Percentiles rank a stretch among this genome's conserved stretches.
Conservation (phyloP, 352 stramenopile species). For the Phytophthora aleatoria region DNA sequence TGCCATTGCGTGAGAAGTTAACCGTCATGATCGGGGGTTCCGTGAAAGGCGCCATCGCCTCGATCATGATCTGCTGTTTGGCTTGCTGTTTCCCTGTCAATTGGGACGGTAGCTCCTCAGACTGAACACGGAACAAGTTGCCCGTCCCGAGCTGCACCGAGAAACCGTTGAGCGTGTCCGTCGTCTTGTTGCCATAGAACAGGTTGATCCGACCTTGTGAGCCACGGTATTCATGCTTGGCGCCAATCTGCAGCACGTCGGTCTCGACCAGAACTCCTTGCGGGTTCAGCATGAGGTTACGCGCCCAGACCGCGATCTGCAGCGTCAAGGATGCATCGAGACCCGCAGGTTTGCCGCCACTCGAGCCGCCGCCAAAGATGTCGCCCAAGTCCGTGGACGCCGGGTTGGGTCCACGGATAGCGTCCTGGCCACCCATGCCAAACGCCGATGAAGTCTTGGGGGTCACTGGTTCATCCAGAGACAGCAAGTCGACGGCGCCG, state of each 20-base stretch:
- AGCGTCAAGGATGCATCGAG: slow-evolving; percentile 51
- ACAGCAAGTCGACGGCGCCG: slow-evolving; percentile 49
- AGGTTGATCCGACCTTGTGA: slow-evolving; percentile 44
- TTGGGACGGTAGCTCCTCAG: too few relatives aligned
- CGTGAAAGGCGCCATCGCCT: too few relatives aligned
- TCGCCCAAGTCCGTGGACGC: slow-evolving; percentile 36
- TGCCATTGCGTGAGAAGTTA: too few relatives aligned
- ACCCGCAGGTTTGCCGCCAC: slow-evolving; percentile 28
- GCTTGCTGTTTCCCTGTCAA: too few relatives aligned
- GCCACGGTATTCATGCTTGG: slow-evolving; percentile 96
- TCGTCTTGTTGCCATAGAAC: too few relatives aligned
- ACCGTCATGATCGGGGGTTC: too few relatives aligned
- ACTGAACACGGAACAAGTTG: too few relatives aligned
- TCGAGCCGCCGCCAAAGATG: slow-evolving; percentile 45
- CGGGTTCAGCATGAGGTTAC: slow-evolving; percentile 88
- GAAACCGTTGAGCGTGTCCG: too few relatives aligned
- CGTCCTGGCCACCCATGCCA: slow-evolving; percentile 18
- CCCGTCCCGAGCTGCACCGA: too few relatives aligned
- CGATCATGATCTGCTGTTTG: too few relatives aligned
- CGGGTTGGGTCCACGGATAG: slow-evolving; percentile 53
- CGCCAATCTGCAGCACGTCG: slow-evolving; percentile 92
- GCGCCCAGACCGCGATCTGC: slow-evolving; percentile 73
- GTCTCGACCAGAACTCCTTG: slow-evolving; percentile 91
- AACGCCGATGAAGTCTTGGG: slow-evolving; percentile 20
- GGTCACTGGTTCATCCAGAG: slow-evolving; percentile 46